These are phyloP conservation scores for Coemansia sp. DNA, from an alignment of 192 early-diverging fungal species.

Conservation along the genomic window DNA sequence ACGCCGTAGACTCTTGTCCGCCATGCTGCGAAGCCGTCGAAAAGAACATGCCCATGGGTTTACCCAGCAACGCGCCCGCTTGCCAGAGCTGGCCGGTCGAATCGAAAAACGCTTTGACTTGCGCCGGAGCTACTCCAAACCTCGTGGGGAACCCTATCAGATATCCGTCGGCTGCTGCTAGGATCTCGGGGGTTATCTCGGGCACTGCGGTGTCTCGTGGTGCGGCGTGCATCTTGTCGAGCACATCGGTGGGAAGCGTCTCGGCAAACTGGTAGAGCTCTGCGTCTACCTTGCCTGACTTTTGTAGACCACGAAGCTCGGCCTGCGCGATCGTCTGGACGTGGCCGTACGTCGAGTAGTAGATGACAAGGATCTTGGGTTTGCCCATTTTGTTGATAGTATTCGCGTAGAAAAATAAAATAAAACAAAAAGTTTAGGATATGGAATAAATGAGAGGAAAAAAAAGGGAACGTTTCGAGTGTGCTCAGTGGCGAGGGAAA, in stretches of 20 bases:
- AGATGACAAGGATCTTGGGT: constrained; percentile 64
- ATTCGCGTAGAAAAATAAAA: too few relatives aligned
- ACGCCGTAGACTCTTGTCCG: constrained; percentile 78
- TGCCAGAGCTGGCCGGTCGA: constrained; percentile 61
- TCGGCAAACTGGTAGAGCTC: constrained; percentile 64
- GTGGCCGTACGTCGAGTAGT: constrained; percentile 75
- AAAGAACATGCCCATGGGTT: constrained; percentile 75
- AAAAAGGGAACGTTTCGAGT: too few relatives aligned
- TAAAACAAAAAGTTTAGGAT: not conserved
- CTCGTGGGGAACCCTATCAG: constrained; percentile 73
- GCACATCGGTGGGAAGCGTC: constrained; percentile 65
- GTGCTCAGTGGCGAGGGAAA: too few relatives aligned
- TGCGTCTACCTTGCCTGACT: constrained; percentile 49
- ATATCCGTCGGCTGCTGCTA: constrained; percentile 69
- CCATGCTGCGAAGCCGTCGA: constrained; percentile 77
- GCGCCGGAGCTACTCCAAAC: constrained; percentile 72
- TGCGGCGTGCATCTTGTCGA: constrained; percentile 66
- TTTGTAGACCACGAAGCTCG: constrained; percentile 66
- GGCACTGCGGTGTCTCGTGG: constrained; percentile 59
- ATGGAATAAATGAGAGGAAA: not conserved
- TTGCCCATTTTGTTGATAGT: constrained; percentile 4
- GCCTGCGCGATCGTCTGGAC: constrained; percentile 66
- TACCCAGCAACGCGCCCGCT: constrained; percentile 64
- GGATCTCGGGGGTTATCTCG: constrained; percentile 56
- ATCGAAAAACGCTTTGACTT: constrained; percentile 75